Evolutionary conservation across 192 early-diverging fungal species (phyloP).

Genomic region (Entomortierella beljakovae): DNA sequence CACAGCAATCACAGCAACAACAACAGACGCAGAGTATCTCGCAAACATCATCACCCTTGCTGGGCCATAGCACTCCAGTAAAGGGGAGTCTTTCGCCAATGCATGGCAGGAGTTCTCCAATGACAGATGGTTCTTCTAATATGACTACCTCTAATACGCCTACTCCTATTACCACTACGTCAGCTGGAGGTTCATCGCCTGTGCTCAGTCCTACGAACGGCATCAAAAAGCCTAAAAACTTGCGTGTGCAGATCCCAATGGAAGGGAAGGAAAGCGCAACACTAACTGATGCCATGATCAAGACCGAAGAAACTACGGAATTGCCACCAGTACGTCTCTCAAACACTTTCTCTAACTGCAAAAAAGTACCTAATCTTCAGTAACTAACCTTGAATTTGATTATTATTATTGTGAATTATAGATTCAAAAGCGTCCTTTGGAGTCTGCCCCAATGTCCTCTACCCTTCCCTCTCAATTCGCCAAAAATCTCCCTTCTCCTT

Average conservation of each 20-base stretch:
- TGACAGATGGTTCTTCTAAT: conserved; percentile 23
- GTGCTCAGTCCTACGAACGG: conserved; percentile 49
- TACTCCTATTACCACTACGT: conserved; percentile 8
- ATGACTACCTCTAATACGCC: conserved; percentile 3
- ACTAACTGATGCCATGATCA: conserved; percentile 38
- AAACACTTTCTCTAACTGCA: too few species aligned
- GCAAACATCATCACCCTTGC: conserved; percentile 29
- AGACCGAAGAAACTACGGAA: conserved; percentile 42
- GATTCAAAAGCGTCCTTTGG: conserved; percentile 55
- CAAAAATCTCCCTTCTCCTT: conserved; percentile 81
- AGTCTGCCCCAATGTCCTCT: conserved; percentile 77
- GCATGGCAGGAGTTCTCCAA: conserved; percentile 17
- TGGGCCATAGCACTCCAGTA: conserved; percentile 16
- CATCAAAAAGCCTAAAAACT: conserved; percentile 49
- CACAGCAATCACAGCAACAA: conserved; percentile 11
- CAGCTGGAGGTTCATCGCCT: conserved; percentile 25
- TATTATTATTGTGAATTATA: conserved; percentile 9
- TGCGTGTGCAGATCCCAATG: conserved; percentile 61
- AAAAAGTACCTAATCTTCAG: too few species aligned
- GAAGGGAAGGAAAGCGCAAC: conserved; percentile 34
- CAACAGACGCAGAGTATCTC: conserved; percentile 24
- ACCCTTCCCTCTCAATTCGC: conserved; percentile 71
- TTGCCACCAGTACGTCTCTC: conserved; percentile 33
- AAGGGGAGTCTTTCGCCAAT: conserved; percentile 24
- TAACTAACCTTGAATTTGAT: not conserved